Evolutionary conservation across 495 filamentous ascomycete genomes (phyloP), one percentile per base, ranked within the genome.

Genomic region (Apodospora peruviana): DNA sequence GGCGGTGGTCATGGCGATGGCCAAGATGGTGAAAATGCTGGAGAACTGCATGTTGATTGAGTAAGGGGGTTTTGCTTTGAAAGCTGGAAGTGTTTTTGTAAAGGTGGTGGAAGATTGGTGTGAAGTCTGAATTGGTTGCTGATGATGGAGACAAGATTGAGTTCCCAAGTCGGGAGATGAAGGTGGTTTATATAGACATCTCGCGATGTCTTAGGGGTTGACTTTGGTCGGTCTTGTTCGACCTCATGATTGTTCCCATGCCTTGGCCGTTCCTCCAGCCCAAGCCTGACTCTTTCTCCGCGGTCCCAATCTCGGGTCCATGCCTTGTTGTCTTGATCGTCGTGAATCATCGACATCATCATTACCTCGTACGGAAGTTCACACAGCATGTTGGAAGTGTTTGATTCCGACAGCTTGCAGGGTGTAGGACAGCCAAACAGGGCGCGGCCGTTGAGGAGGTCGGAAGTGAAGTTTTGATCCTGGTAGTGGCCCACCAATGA

Each of bases 41-140:
- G 56, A 32, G 52, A 55, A 45, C 45, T 58, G 56, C 56, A 58
- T 58, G 41, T 58, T 58, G 47, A 25, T 24, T 36, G 56, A 18
- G 35, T 14, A n/a, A 17, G 9, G 24, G 42, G 27, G 12, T 27
- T 12, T 44, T 14, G 19, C 24, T 48, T 48, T 19, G 32, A 47
- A 47, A 24, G 32, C 44, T 47, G 20, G 14, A 17, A n/a, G 8
- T 10, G 41, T 50, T 12, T 4, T 48, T 38, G 45, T n/a, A n/a
- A n/a, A n/a, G n/a, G n/a, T n/a, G n/a, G n/a, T n/a, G n/a, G n/a
- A n/a, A n/a, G n/a, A n/a, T n/a, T n/a, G n/a, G 16, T 39, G 27
- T 34, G 43, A 45, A 42, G 37, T 23, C 38, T 52, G 19, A 38
- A 23, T 11, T 45, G 4, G 55, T 7, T 58, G 55, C n/a, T 47